phyloP scores from a whole-genome alignment of 345 rosid genomes.

The Barbarea vulgaris region DNA sequence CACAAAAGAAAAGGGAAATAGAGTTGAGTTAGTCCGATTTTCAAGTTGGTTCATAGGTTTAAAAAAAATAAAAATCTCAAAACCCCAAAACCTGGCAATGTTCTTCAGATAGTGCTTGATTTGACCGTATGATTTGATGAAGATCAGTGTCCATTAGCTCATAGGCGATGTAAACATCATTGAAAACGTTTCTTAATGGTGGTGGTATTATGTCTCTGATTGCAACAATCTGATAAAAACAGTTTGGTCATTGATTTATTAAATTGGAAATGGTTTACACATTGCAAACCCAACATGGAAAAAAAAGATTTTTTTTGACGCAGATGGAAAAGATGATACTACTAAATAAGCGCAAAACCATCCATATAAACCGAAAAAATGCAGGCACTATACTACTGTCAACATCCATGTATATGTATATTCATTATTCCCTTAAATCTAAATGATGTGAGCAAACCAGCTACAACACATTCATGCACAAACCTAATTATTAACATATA shows the following conservation, averaged over 20 bases:
- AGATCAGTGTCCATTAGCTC: conserved; percentile 97
- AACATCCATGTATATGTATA: conserved; percentile 8
- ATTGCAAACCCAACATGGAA: neutral
- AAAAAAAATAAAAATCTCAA: conserved; percentile 24
- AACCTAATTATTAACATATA: neutral
- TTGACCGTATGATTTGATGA: conserved; percentile 85
- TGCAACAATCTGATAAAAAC: conserved; percentile 79
- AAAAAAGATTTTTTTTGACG: neutral
- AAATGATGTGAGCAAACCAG: conserved; percentile 12
- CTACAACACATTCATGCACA: conserved; percentile 28
- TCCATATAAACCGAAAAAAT: neutral
- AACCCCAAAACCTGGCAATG: conserved; percentile 78
- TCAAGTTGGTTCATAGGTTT: neutral
- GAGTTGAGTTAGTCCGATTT: neutral
- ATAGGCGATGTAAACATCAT: conserved; percentile 96
- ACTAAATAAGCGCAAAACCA: neutral
- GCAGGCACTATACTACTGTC: conserved; percentile 1
- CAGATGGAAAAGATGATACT: conserved; percentile 20
- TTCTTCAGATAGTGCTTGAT: conserved; percentile 86
- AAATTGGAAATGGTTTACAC: neutral
- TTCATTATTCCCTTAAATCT: conserved; percentile 2
- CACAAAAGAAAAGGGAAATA: conserved; percentile 19
- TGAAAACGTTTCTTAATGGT: conserved; percentile 73
- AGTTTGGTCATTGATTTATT: neutral
- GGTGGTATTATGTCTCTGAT: conserved; percentile 98